phyloP scores from a whole-genome alignment of 306 rosid genomes.

The Malus domestica region DNA sequence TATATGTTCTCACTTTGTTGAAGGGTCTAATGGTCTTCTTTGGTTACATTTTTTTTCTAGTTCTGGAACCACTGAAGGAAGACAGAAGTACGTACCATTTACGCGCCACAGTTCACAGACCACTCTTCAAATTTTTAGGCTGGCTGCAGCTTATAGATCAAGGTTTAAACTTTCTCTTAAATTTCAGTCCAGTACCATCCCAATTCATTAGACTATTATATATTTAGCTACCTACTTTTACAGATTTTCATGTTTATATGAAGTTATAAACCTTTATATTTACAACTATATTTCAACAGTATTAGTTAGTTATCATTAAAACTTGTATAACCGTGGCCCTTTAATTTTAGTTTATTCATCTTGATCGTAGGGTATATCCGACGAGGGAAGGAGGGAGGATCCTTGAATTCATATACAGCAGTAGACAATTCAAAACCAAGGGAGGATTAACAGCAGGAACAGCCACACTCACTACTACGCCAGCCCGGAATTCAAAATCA shows the following conservation, averaged over 20 bases:
- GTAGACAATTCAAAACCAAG: slow-evolving; percentile 61
- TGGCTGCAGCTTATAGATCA: slow-evolving; percentile 86
- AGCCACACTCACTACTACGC: slow-evolving; percentile 91
- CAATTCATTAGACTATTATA: not conserved
- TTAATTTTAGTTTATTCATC: not conserved
- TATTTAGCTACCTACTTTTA: not conserved
- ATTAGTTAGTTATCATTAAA: not conserved
- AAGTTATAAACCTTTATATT: not conserved
- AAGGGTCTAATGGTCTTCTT: not conserved
- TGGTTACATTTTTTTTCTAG: slow-evolving; percentile 22
- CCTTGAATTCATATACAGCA: slow-evolving; percentile 83
- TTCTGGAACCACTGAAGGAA: slow-evolving; percentile 94
- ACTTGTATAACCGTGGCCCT: not conserved
- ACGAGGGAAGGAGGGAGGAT: slow-evolving; percentile 65
- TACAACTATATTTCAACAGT: not conserved
- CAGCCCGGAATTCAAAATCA: slow-evolving; percentile 81
- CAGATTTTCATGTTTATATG: not conserved
- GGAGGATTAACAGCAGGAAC: slow-evolving; percentile 75
- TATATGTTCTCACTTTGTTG: not conserved
- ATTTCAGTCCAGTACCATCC: not conserved
- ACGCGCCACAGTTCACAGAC: slow-evolving; percentile 80
- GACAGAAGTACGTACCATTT: slow-evolving; percentile 83
- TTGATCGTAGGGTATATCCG: slow-evolving; percentile 52
- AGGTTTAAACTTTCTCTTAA: slow-evolving; percentile 31
- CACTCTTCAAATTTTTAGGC: slow-evolving; percentile 74